These are phyloP conservation scores for Scleromitrula shiraiana DNA, from an alignment of 2,329 filamentous ascomycete species.

Conservation along the genomic window DNA sequence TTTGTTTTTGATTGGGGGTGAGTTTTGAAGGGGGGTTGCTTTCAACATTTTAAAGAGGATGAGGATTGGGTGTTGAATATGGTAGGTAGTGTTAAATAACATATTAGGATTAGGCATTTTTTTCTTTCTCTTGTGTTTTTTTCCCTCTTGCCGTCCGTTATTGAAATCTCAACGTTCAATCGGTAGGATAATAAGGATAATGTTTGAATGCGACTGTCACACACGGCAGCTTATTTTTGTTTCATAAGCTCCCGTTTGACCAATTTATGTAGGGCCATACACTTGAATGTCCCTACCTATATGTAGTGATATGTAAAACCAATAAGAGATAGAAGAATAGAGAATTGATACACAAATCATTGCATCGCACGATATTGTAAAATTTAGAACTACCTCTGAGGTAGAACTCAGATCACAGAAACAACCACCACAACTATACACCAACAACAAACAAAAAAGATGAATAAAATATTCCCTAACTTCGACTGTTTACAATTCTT, in stretches of 20 bases:
- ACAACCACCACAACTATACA: not conserved
- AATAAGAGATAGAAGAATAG: constrained; percentile 3
- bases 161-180: not conserved
- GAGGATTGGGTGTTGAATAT: not conserved
- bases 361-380: not conserved
- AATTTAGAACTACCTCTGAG: too few species aligned
- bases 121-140: not conserved
- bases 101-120: constrained; percentile 2
- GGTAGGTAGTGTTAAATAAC: not conserved
- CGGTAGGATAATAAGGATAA: constrained; percentile 1
- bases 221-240: constrained; percentile 7
- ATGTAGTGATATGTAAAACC: not conserved
- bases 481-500: not conserved
- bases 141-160: not conserved
- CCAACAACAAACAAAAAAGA: not conserved
- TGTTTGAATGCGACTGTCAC: too few species aligned
- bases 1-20: not conserved
- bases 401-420: too few species aligned
- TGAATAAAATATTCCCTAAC: not conserved
- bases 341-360: constrained; percentile 9
- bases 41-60: not conserved
- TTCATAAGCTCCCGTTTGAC: constrained; percentile 9
- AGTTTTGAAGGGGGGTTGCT: not conserved
- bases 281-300: not conserved
- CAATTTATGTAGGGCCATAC: constrained; percentile 9